Conservation (phyloP, 768 basidiomycete species). For the Chiua virens region DNA sequence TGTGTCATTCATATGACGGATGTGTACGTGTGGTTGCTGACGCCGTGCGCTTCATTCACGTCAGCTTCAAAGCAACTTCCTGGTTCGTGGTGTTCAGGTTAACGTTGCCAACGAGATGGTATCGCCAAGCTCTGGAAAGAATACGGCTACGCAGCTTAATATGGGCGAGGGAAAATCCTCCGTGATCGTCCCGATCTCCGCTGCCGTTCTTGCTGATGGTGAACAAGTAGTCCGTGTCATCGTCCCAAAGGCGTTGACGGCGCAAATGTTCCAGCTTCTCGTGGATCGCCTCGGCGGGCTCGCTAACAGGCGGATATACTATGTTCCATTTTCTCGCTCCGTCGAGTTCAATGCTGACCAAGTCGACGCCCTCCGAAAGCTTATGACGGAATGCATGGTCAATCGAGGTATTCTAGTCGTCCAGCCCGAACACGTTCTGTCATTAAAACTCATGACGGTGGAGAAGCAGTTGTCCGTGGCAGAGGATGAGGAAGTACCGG, state of each 20-base stretch:
- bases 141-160: conserved; percentile 47
- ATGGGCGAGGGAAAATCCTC: conserved; percentile 57
- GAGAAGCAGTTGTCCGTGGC: conserved; percentile 7
- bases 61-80: conserved; percentile 30
- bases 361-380: conserved; percentile 5
- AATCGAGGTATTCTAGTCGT: conserved; percentile 42
- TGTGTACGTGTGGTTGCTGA: not conserved
- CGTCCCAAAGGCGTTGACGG: conserved; percentile 31
- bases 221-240: conserved; percentile 32
- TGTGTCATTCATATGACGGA: not conserved
- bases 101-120: conserved; percentile 34
- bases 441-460: conserved; percentile 41
- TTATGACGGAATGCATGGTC: conserved; percentile 31
- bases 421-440: conserved; percentile 54
- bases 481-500: conserved; percentile 16
- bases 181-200: conserved; percentile 36
- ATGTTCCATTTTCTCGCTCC: conserved; percentile 33
- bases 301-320: conserved; percentile 33
- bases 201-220: conserved; percentile 26
- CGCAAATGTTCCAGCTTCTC: conserved; percentile 35
- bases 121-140: conserved; percentile 25
- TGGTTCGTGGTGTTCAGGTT: conserved; percentile 29
- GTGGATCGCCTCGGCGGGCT: conserved; percentile 32
- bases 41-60: conserved; percentile 1
- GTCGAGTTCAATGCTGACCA: conserved; percentile 21